These are phyloP conservation scores for Solanum ossicruentum DNA, from an alignment of 257 asterid genomes.

Conservation along the genomic window DNA sequence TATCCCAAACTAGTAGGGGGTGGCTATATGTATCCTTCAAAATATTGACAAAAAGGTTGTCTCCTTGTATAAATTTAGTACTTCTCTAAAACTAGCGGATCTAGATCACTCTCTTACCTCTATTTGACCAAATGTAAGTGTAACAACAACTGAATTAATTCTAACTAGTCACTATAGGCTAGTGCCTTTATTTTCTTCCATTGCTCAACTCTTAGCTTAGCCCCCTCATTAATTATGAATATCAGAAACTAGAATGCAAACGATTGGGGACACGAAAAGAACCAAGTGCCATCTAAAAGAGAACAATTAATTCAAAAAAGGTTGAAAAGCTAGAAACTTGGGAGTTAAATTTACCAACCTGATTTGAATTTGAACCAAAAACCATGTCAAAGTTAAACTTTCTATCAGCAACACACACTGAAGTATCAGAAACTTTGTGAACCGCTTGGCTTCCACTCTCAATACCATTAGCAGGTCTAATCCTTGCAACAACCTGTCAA, in stretches of 20 bases:
- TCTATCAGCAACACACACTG: constrained; percentile 44
- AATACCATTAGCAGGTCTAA: constrained; percentile 47
- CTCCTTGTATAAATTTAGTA: background rate
- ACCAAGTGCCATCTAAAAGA: background rate
- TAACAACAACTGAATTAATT: background rate
- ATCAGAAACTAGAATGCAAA: background rate
- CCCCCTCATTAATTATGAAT: background rate
- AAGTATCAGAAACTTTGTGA: constrained; percentile 48
- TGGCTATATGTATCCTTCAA: background rate
- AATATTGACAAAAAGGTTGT: background rate
- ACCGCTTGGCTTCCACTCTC: constrained; percentile 34
- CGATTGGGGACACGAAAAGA: background rate
- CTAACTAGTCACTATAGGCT: background rate
- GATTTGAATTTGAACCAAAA: constrained; percentile 56
- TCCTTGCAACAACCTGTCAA: constrained; percentile 69
- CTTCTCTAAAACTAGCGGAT: background rate
- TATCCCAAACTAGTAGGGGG: background rate
- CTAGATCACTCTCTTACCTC: background rate
- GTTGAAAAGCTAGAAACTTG: background rate
- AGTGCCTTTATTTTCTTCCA: background rate
- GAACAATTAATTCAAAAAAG: background rate
- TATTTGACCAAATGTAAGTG: background rate
- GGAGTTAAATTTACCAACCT: constrained; percentile 32
- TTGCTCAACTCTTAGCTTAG: background rate
- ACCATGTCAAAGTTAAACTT: constrained; percentile 62